Base-by-base conservation (phyloP, 2,329 filamentous ascomycete species). In the Chrysoporthe cubensis region DNA sequence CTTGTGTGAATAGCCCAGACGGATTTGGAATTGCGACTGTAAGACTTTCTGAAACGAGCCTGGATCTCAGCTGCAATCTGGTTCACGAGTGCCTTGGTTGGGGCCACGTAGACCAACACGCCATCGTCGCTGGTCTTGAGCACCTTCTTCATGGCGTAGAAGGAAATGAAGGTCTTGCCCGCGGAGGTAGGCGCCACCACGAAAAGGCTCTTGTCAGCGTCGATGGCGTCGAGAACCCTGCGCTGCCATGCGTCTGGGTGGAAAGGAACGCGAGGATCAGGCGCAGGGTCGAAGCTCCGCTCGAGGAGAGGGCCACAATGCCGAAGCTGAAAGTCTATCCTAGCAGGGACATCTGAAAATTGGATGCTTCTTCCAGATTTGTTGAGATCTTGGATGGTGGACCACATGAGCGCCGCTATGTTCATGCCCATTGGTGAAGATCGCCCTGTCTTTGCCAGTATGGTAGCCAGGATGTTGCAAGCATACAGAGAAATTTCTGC, bases 81-180 rank as follows among this genome's bases (percentile, higher is more conserved):
- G 75, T 94, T 94, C 68, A 94, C 91, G 13, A 95, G 81, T 3
- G 92, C 91, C 74, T 95, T 95, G 0, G 91, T 94, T 0, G 92
- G 92, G 0, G 91, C 92, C 6, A 95, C 90, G 71, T 94, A 95
- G 0, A 94, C 89, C 7, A 95, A 78, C 2, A 94, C 84, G 2
- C 87, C 88, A 61, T 93, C 87, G 69, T 94, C 86, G 70, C 87
- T 87, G 4, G 84, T 84, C 74, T 90, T 83, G 11, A 95, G 80
- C 0, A 94, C 81, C 74, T 92, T 89, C 73, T 91, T 90, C 90
- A 94, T 95, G 1, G 91, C 91, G 72, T 95, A 94, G 76, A 94
- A 95, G 0, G 88, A 91, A 68, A 94, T 94, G 76, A 94, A 95
- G 0, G 91, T 95, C 77, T 94, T 95, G 71, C 92, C 92, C 0